These are phyloP conservation scores for Aeminium ludgeri DNA, from an alignment of 495 filamentous ascomycete genomes.

Conservation along the genomic window DNA sequence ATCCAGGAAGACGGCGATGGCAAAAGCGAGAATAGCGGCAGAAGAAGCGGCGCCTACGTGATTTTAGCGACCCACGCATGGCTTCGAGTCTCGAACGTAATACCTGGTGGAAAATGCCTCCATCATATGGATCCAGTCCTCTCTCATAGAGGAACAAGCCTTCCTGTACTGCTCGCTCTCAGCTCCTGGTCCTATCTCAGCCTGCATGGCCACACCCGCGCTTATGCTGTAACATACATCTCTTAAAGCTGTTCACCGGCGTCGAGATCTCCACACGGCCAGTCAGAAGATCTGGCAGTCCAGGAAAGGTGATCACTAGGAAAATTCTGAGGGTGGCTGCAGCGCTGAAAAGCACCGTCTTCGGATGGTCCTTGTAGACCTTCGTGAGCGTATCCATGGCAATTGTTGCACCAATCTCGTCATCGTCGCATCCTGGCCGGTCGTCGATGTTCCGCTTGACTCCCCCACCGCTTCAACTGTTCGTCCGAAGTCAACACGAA, in stretches of 20 bases:
- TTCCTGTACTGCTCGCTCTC: slow-evolving; percentile 56
- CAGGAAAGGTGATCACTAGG: slow-evolving; percentile 66
- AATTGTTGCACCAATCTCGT: background rate
- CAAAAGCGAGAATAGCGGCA: slow-evolving; percentile 78
- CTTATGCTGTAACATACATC: slow-evolving; percentile 40
- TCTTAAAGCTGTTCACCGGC: slow-evolving; percentile 92
- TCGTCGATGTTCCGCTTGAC: background rate
- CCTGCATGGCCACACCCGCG: background rate
- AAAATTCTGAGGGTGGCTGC: slow-evolving; percentile 67
- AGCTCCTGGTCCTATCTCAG: background rate
- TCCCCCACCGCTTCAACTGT: background rate
- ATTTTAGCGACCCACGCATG: background rate
- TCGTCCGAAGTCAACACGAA: background rate
- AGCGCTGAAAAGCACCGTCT: slow-evolving; percentile 53
- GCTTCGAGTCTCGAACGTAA: background rate
- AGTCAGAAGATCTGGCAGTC: slow-evolving; percentile 68
- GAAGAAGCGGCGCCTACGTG: slow-evolving; percentile 62
- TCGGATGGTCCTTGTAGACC: slow-evolving; percentile 41
- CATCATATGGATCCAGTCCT: slow-evolving; percentile 94
- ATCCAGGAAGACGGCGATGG: slow-evolving; percentile 26
- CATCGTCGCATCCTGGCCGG: background rate
- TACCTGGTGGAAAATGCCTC: slow-evolving; percentile 91
- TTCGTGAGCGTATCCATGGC: slow-evolving; percentile 8
- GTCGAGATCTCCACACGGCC: slow-evolving; percentile 93
- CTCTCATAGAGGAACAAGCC: slow-evolving; percentile 89